These are phyloP conservation scores for Chaetomium sp. DNA, from an alignment of 2,329 filamentous ascomycete genomes.

Conservation along the genomic window DNA sequence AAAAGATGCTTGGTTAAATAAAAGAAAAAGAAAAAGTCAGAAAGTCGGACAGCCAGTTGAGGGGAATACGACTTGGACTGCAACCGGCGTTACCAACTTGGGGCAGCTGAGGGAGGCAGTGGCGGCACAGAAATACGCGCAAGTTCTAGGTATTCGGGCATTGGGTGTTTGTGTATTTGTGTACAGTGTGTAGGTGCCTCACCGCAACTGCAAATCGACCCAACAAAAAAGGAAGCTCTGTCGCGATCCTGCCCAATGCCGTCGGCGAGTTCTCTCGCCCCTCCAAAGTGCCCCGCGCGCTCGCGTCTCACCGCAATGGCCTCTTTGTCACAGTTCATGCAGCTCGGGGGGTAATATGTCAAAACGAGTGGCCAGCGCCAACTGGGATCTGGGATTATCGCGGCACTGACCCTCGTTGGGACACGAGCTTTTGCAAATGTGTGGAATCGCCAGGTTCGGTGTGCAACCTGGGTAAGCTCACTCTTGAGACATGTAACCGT, in stretches of 20 bases:
- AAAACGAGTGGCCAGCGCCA: slow-evolving; percentile 11
- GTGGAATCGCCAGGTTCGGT: not conserved
- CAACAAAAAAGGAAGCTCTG: slow-evolving; percentile 19
- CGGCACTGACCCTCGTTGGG: slow-evolving; percentile 8
- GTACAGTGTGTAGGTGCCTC: slow-evolving; percentile 2
- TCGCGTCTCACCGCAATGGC: not conserved
- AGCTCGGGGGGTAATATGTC: not conserved
- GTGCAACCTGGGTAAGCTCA: not conserved
- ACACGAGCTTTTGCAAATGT: slow-evolving; percentile 11
- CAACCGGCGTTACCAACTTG: not conserved
- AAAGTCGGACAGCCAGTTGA: not conserved
- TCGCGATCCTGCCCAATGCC: slow-evolving; percentile 23
- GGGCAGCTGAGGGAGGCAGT: slow-evolving; percentile 14
- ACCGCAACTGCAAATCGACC: slow-evolving; percentile 23
- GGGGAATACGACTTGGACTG: not conserved
- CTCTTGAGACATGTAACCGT: not conserved
- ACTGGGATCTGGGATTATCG: slow-evolving; percentile 19
- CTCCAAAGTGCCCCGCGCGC: not conserved
- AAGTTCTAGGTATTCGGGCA: not conserved
- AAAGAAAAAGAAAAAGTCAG: not conserved
- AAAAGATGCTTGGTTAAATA: not conserved
- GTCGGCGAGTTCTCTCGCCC: slow-evolving; percentile 6
- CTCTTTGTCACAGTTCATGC: slow-evolving; percentile 5
- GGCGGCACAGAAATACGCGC: slow-evolving; percentile 18
- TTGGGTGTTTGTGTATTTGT: not conserved